Conservation (phyloP, 345 rosid genomes). For the Citrus australasica region DNA sequence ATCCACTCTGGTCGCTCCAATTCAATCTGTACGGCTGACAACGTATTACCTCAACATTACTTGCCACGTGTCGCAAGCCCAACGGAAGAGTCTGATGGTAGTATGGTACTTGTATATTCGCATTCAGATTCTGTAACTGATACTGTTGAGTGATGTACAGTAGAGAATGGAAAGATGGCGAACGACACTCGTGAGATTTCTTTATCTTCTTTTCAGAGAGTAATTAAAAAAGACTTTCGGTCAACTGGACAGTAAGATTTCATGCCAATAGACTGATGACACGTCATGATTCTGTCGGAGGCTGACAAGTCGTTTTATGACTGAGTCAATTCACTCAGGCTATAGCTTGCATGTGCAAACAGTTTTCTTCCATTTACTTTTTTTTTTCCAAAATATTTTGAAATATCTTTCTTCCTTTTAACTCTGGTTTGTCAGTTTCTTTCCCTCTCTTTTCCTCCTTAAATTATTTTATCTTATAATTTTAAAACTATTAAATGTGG, state of each 20-base stretch:
- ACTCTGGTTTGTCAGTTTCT: too few species aligned
- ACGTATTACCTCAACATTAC: too few species aligned
- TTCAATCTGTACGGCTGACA: not conserved
- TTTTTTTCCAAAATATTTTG: too few species aligned
- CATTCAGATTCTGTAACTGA: not conserved
- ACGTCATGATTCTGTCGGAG: not conserved
- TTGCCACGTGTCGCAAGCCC: not conserved
- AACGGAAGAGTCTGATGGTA: not conserved
- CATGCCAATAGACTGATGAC: not conserved
- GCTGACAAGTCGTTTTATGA: not conserved
- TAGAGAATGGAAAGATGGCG: not conserved
- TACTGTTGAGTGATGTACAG: not conserved
- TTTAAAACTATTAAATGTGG: too few species aligned
- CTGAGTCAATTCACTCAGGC: not conserved
- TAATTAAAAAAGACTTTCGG: not conserved
- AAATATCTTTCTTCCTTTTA: too few species aligned
- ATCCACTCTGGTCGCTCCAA: not conserved
- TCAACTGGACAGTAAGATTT: not conserved
- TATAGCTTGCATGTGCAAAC: not conserved
- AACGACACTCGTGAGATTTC: not conserved
- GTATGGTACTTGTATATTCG: not conserved
- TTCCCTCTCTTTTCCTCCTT: too few species aligned
- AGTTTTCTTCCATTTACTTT: not conserved
- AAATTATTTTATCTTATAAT: too few species aligned
- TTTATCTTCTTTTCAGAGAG: conserved; percentile 1